A percentile compares a stretch with the other conserved stretches of the same genome.
Evolutionary conservation across 1,284 basidiomycete genomes (phyloP).

Genomic region (Puccinia hordei): DNA sequence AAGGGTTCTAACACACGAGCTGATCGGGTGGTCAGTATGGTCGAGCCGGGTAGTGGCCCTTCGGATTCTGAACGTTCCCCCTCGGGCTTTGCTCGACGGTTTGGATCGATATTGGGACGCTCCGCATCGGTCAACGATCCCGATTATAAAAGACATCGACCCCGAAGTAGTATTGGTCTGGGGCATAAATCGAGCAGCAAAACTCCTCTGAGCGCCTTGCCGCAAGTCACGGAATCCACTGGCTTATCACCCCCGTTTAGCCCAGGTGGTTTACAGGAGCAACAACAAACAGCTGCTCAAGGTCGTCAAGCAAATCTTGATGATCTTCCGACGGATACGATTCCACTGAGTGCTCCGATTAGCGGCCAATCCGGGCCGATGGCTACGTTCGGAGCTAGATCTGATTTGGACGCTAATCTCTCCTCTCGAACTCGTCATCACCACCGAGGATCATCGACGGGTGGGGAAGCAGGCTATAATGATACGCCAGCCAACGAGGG

Average conservation of each 20-base stretch:
- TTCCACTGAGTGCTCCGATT: constrained; percentile 43
- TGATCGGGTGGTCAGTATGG: constrained; percentile 62
- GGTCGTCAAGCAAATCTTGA: not conserved
- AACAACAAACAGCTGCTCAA: constrained; percentile 17
- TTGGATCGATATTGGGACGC: constrained; percentile 58
- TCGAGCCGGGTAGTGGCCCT: constrained; percentile 57
- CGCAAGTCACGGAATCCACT: constrained; percentile 54
- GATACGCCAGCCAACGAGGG: not conserved
- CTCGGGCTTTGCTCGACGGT: constrained; percentile 56
- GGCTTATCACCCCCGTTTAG: constrained; percentile 27
- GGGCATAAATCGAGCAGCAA: constrained; percentile 62
- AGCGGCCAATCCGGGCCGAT: not conserved
- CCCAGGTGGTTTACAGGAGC: constrained; percentile 22
- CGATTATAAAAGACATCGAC: constrained; percentile 54
- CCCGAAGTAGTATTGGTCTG: constrained; percentile 65
- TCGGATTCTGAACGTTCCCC: constrained; percentile 52
- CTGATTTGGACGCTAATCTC: constrained; percentile 26
- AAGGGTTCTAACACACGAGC: constrained; percentile 62
- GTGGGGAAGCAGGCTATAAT: not conserved
- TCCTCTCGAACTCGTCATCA: constrained; percentile 20
- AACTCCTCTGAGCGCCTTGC: constrained; percentile 53
- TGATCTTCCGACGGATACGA: not conserved
- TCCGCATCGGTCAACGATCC: constrained; percentile 54
- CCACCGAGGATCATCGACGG: constrained; percentile 22
- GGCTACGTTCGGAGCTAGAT: constrained; percentile 11